Percentiles rank a stretch among this genome's conserved stretches.
Conservation (phyloP, 805 yeast species). For the Cyberlindnera sargentensis region DNA sequence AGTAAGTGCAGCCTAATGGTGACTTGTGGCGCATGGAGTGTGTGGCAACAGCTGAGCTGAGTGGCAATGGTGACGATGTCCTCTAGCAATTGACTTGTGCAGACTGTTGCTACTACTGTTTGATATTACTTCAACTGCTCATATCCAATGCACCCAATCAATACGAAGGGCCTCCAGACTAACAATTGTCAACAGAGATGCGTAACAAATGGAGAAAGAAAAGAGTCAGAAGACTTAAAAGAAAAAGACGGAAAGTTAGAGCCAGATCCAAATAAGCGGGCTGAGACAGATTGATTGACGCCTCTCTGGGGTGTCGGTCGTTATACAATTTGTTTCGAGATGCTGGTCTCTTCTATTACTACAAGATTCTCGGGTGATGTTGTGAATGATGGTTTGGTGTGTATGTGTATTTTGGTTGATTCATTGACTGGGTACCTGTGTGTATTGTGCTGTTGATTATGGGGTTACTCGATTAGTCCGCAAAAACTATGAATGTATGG, state of each 20-base stretch:
- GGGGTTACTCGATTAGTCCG: slow-evolving; percentile 6
- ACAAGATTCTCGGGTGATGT: background rate
- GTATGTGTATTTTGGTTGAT: background rate
- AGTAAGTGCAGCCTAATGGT: slow-evolving; percentile 13
- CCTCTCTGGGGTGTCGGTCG: background rate
- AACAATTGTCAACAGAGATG: slow-evolving; percentile 40
- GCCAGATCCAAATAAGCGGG: slow-evolving; percentile 97
- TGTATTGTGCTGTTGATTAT: background rate
- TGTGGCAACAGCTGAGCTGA: too few species aligned
- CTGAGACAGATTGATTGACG: slow-evolving; percentile 12
- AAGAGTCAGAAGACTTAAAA: slow-evolving; percentile 99
- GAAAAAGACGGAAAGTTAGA: slow-evolving; percentile 99
- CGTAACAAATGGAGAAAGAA: slow-evolving; percentile 99
- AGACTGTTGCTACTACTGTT: too few species aligned
- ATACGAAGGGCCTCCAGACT: slow-evolving; percentile 1
- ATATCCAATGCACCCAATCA: too few species aligned
- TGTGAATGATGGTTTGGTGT: background rate
- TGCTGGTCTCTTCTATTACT: slow-evolving; percentile 1
- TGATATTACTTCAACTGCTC: too few species aligned
- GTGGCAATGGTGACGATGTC: too few species aligned
- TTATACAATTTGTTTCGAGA: slow-evolving; percentile 1
- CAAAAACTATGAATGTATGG: slow-evolving; percentile 14
- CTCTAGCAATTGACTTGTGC: too few species aligned
- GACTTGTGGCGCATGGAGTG: background rate
- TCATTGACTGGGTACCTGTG: background rate